A percentile compares a stretch with the other conserved stretches of the same genome.
Conservation (phyloP, 352 stramenopile genomes). For the Globisporangium lucens region DNA sequence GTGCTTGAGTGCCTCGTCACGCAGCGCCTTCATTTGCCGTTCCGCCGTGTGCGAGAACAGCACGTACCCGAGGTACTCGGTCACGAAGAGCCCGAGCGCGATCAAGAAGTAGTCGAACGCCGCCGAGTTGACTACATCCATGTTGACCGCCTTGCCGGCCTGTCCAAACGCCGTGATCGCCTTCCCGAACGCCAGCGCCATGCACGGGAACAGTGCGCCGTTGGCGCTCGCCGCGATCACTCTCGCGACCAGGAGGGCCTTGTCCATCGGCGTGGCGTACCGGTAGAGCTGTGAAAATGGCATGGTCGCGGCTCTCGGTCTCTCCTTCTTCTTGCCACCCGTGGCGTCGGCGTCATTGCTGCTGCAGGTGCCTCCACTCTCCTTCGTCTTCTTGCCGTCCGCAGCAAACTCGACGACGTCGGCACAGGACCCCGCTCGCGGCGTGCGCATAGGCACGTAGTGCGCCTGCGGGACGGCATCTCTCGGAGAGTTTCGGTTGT, state of each 20-base stretch:
- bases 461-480: too few species aligned
- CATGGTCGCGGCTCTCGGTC: too few species aligned
- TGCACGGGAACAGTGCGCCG: conserved; percentile 45
- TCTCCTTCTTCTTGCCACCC: too few species aligned
- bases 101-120: conserved; percentile 29
- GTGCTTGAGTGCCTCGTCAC: conserved; percentile 27
- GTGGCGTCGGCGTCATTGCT: too few species aligned
- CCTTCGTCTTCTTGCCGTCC: too few species aligned
- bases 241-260: conserved; percentile 22
- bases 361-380: too few species aligned
- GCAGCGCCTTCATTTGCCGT: conserved; percentile 44
- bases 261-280: conserved; percentile 32
- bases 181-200: conserved; percentile 47
- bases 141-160: conserved; percentile 17
- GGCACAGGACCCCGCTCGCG: too few species aligned
- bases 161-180: conserved; percentile 32
- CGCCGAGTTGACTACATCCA: conserved; percentile 21
- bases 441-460: too few species aligned
- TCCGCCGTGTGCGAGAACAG: conserved; percentile 28
- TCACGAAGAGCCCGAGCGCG: conserved; percentile 33
- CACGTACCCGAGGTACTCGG: conserved; percentile 28
- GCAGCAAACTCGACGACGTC: too few species aligned
- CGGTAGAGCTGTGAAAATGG: conserved; percentile 23
- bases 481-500: too few species aligned
- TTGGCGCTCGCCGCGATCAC: conserved; percentile 31